Evolutionary conservation across 371 early-diverging fungal genomes (phyloP).

Genomic region (Mortierella sp.): DNA sequence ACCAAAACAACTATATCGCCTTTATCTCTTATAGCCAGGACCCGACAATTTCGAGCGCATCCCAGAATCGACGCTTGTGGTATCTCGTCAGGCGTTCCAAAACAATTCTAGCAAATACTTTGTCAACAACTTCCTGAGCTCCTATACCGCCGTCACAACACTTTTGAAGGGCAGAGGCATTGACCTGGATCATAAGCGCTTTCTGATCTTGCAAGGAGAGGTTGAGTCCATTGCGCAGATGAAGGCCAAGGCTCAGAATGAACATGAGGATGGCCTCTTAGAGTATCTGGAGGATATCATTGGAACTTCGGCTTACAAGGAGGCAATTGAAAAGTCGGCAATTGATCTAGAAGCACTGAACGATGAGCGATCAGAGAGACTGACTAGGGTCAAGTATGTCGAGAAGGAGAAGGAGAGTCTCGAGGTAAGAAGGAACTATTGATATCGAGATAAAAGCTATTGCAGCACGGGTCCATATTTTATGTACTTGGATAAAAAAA

Average conservation of each 20-base stretch:
- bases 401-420: conserved; percentile 84
- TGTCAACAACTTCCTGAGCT: conserved; percentile 80
- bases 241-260: conserved; percentile 96
- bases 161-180: conserved; percentile 93
- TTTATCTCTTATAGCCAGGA: conserved; percentile 60
- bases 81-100: conserved; percentile 84
- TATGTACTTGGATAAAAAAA: neutral
- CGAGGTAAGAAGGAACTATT: conserved; percentile 59
- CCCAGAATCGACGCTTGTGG: conserved; percentile 77
- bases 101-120: conserved; percentile 83
- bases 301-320: conserved; percentile 94
- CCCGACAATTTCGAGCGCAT: conserved; percentile 73
- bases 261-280: conserved; percentile 96
- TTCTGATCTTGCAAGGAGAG: conserved; percentile 99
- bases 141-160: conserved; percentile 87
- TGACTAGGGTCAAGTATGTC: conserved; percentile 87
- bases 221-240: conserved; percentile 99
- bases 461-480: neutral
- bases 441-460: neutral
- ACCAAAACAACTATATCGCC: too few relatives aligned
- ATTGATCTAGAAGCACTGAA: conserved; percentile 77
- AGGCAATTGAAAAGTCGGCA: conserved; percentile 84
- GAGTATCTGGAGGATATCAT: conserved; percentile 99
- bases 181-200: conserved; percentile 99
- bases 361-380: conserved; percentile 83